Evolutionary conservation across 148 eudicot species (phyloP).

Genomic region (Fagopyrum homotropicum): DNA sequence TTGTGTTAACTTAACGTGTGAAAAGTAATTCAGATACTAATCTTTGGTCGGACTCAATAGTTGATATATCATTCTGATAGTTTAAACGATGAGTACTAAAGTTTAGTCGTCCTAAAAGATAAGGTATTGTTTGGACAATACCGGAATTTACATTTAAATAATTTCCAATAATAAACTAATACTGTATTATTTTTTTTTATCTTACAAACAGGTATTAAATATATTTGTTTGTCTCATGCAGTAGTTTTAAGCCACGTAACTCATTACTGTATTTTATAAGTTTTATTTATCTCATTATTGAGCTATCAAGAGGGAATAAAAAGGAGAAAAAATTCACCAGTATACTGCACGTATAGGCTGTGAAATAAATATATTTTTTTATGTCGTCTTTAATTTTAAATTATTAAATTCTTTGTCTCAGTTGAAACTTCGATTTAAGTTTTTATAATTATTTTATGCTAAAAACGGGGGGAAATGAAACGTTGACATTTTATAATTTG

Average conservation of each 20-base stretch:
- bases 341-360: not conserved
- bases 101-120: no score
- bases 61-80: no score
- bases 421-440: not conserved
- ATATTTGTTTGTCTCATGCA: not conserved
- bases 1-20: no score
- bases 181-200: no score
- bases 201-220: not conserved
- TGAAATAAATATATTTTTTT: not conserved
- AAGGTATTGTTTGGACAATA: no score
- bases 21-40: no score
- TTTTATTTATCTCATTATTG: not conserved
- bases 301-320: not conserved
- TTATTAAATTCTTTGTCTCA: not conserved
- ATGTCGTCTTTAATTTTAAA: not conserved
- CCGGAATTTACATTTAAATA: no score
- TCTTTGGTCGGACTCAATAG: no score
- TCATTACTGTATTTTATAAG: not conserved
- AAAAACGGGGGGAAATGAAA: no score
- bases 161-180: no score
- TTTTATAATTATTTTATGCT: not conserved
- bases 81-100: no score
- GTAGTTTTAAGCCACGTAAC: not conserved
- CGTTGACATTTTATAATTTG: not conserved
- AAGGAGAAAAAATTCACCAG: not conserved